phyloP scores from a whole-genome alignment of 768 basidiomycete species.

The Tricholoma furcatifolium region DNA sequence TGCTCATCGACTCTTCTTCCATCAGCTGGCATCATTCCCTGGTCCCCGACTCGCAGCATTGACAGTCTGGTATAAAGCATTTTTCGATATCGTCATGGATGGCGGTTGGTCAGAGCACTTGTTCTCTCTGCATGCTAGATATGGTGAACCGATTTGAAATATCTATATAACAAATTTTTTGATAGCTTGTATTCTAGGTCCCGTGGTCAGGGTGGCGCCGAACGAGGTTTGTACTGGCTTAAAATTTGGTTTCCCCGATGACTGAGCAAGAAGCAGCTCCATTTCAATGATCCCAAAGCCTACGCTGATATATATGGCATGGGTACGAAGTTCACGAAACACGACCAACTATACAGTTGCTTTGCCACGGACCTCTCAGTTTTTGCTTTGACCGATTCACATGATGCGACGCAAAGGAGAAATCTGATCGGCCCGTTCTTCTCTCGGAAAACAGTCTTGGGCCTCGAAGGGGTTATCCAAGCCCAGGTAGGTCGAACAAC shows the following conservation, averaged over 20 bases:
- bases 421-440: constrained; percentile 39
- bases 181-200: constrained; percentile 23
- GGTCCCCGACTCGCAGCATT: constrained; percentile 33
- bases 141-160: constrained; percentile 25
- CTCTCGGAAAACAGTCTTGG: constrained; percentile 37
- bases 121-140: constrained; percentile 31
- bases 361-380: constrained; percentile 37
- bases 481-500: constrained; percentile 22
- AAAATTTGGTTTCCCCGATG: background rate
- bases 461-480: constrained; percentile 34
- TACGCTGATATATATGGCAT: constrained; percentile 42
- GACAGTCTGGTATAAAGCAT: constrained; percentile 32
- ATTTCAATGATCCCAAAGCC: constrained; percentile 39
- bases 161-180: too few relatives aligned
- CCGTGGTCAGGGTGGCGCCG: constrained; percentile 36
- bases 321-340: constrained; percentile 34
- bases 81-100: constrained; percentile 34
- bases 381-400: constrained; percentile 32
- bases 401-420: constrained; percentile 32
- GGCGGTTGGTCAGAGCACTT: constrained; percentile 38
- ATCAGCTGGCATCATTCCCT: constrained; percentile 30
- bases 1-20: constrained; percentile 21
- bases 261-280: constrained; percentile 27
- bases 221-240: constrained; percentile 31
- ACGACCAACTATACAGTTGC: constrained; percentile 32